These are phyloP conservation scores for Hypoxylon trugodes DNA, from an alignment of 495 filamentous ascomycete genomes.

Conservation along the genomic window DNA sequence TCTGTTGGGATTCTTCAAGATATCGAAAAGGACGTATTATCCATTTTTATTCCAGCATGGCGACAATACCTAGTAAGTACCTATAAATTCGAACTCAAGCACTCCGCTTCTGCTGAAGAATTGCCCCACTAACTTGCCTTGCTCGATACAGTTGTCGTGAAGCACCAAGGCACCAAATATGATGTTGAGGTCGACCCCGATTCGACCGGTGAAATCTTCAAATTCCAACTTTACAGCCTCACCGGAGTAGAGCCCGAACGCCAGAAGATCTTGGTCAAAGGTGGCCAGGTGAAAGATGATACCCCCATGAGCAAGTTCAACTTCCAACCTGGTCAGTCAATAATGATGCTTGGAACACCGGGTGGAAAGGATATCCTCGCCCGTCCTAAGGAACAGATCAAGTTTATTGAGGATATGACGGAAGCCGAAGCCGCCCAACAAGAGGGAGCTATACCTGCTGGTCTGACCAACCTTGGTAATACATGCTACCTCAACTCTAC, in stretches of 20 bases:
- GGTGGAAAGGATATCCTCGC: slow-evolving; percentile 67
- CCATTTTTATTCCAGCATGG: slow-evolving; percentile 55
- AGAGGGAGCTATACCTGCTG: slow-evolving; percentile 86
- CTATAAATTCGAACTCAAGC: background rate
- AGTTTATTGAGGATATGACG: slow-evolving; percentile 97
- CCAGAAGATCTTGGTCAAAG: slow-evolving; percentile 94
- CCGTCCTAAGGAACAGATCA: slow-evolving; percentile 81
- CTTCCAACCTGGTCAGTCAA: slow-evolving; percentile 83
- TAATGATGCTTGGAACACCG: slow-evolving; percentile 98
- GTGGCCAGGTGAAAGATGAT: slow-evolving; percentile 95
- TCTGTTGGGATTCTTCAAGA: background rate
- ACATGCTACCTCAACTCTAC: slow-evolving; percentile 99
- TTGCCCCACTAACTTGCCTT: slow-evolving; percentile 10
- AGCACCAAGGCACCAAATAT: slow-evolving; percentile 93
- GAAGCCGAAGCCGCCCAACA: slow-evolving; percentile 87
- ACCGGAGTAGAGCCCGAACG: slow-evolving; percentile 96
- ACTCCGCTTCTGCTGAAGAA: slow-evolving; percentile 1
- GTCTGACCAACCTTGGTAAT: slow-evolving; percentile 92
- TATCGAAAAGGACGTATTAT: background rate
- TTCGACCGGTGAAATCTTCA: slow-evolving; percentile 89
- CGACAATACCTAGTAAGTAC: slow-evolving; percentile 66
- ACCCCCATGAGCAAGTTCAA: slow-evolving; percentile 82
- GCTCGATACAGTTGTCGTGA: slow-evolving; percentile 76
- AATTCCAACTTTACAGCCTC: slow-evolving; percentile 92
- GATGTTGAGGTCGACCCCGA: slow-evolving; percentile 89